Conservation (phyloP, 78 protist genomes). For the Chrysochromulina tobinii region DNA sequence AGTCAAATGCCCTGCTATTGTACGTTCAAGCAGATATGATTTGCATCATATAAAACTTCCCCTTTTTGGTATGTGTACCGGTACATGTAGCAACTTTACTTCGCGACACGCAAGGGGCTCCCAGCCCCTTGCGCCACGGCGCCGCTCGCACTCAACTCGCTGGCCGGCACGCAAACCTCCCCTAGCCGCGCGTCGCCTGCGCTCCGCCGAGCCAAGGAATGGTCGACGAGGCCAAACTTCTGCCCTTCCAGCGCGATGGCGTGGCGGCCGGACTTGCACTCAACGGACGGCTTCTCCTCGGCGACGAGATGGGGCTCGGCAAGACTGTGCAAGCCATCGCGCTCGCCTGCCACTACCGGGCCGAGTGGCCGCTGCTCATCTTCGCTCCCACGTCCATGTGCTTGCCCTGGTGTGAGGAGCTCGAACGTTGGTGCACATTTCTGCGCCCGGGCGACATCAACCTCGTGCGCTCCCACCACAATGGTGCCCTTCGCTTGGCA, state of each 20-base stretch:
- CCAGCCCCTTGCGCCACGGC: too few species aligned
- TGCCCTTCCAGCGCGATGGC: conserved; percentile 3
- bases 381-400: background rate
- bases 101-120: too few species aligned
- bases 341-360: background rate
- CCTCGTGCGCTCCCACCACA: background rate
- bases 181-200: too few species aligned
- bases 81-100: too few species aligned
- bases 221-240: background rate
- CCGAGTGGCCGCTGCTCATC: conserved; percentile 18
- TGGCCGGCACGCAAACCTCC: too few species aligned
- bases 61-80: too few species aligned
- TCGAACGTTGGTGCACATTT: background rate
- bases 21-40: too few species aligned
- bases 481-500: background rate
- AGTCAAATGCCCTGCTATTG: too few species aligned
- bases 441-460: background rate
- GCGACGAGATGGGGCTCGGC: conserved; percentile 29
- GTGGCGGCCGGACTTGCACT: background rate
- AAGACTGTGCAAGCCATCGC: conserved; percentile 19
- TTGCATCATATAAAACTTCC: too few species aligned
- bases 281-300: background rate
- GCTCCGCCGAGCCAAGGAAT: too few species aligned
- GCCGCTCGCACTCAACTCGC: too few species aligned
- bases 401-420: background rate